These are phyloP conservation scores for Primulina eburnea DNA, from an alignment of 257 asterid genomes.

Conservation along the genomic window DNA sequence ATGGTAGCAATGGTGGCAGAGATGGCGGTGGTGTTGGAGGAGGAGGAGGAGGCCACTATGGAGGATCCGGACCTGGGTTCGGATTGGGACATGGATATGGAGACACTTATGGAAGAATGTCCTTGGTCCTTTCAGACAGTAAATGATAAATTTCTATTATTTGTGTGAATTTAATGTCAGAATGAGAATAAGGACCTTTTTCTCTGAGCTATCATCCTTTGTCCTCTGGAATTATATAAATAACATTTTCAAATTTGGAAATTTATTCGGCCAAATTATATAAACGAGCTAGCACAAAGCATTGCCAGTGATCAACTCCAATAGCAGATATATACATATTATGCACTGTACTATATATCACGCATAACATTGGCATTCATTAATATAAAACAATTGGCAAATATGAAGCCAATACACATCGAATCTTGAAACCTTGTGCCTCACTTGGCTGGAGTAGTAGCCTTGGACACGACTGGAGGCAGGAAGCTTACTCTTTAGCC, in stretches of 20 bases:
- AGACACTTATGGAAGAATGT: background rate
- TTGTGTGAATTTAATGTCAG: conserved; percentile 5
- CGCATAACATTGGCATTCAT: conserved; percentile 10
- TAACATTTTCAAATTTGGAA: background rate
- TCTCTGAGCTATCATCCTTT: conserved; percentile 17
- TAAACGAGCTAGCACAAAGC: background rate
- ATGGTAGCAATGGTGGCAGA: background rate
- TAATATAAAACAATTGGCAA: conserved; percentile 17
- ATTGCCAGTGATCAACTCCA: conserved; percentile 1
- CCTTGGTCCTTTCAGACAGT: conserved; percentile 1
- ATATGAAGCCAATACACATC: conserved; percentile 15
- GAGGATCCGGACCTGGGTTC: conserved; percentile 18
- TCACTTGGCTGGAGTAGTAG: conserved; percentile 23
- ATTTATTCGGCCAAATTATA: background rate
- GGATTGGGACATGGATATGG: conserved; percentile 21
- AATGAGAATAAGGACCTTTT: conserved; percentile 24
- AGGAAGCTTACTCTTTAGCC: background rate
- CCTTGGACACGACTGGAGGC: conserved; percentile 11
- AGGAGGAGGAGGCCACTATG: background rate
- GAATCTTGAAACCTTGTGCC: conserved; percentile 8
- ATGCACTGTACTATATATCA: conserved; percentile 2
- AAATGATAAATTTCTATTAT: background rate
- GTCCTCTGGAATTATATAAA: background rate
- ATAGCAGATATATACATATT: conserved; percentile 3
- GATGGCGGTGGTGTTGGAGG: background rate